Base-by-base conservation (phyloP, 2,329 filamentous ascomycete species). In the Aspergillus ochraceoroseus region DNA sequence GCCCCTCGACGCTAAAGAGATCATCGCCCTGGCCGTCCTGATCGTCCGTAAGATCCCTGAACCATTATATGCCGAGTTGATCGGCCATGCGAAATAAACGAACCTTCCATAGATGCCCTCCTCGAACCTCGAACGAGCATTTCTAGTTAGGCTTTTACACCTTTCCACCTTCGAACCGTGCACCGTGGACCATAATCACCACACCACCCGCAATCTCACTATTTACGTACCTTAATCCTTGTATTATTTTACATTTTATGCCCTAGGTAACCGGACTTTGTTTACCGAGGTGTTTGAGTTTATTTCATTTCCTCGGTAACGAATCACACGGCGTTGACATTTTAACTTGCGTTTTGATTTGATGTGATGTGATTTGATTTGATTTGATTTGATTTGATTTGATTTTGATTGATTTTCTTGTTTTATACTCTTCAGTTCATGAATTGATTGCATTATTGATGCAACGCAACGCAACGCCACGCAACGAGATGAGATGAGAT, bases 11-110 rank as follows among this genome's bases (percentile, higher is more conserved):
- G 85, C 89, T 3, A 83, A 87, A 54, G 80, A 83, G 51, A 85
- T 95, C 57, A 92, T 94, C 62, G 80, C 80, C 31, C 77, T 94
- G 41, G 90, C 90, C 0, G 80, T 95, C 53, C 82, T 83, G 37
- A 84, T 95, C 55, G 84, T 94, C 43, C 82, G 83, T 54, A 92
- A 89, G 72, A 88, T 98, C 39, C 90, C 92, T 2, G 81, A 88
- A 47, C 85, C 94, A 51, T 74, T 96, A 32, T 98, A 95, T 59
- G 81, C 84, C 35, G 87, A 95, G 62, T 87, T 98, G 57, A 82
- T 95, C 36, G 74, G 76, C 27, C 92, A 98, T 63, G 90, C 90
- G 5, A 84, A 67, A 52, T 68, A 52, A 54, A 37, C 20, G 15
- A n/a, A n/a, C n/a, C n/a, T n/a, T n/a, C n/a, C 31, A 27, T 27